Percentiles rank a stretch among this genome's conserved stretches.
Evolutionary conservation across 106 monocot species (phyloP).

Genomic region (Allium sativum): DNA sequence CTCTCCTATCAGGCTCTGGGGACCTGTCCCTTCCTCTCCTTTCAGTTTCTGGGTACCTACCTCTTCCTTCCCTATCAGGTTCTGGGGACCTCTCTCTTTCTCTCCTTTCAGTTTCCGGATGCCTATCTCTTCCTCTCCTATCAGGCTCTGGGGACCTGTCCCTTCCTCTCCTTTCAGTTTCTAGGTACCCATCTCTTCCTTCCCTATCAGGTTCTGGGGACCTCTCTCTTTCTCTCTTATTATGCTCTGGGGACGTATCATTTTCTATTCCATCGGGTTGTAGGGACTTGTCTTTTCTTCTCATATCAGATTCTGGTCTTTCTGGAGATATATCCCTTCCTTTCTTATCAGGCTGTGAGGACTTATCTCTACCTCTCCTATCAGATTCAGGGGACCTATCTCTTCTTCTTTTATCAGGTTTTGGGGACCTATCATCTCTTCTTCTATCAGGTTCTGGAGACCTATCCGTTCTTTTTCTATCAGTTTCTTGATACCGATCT

Average conservation of each 20-base stretch:
- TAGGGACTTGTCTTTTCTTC: constrained; percentile 36
- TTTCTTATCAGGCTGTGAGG: too few relatives aligned
- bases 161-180: constrained; percentile 19
- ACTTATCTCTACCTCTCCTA: constrained; percentile 25
- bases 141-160: constrained; percentile 12
- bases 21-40: constrained; percentile 52
- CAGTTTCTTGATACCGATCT: not conserved
- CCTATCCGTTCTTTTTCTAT: constrained; percentile 3
- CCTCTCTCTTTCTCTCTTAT: constrained; percentile 23
- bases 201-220: constrained; percentile 11
- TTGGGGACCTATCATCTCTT: constrained; percentile 33
- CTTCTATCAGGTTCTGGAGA: constrained; percentile 63
- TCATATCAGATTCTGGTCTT: constrained; percentile 52
- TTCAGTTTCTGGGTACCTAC: constrained; percentile 16
- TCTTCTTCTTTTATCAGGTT: constrained; percentile 26
- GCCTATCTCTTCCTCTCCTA: constrained; percentile 32
- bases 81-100: constrained; percentile 53
- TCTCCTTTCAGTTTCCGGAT: constrained; percentile 26
- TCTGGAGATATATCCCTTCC: too few relatives aligned
- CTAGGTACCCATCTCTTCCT: constrained; percentile 3
- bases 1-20: constrained; percentile 28
- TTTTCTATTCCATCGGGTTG: constrained; percentile 25
- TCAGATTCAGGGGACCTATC: constrained; percentile 39
- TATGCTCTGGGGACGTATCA: constrained; percentile 35
- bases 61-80: constrained; percentile 55